Evolutionary conservation across 116 monocot species (phyloP), one percentile per base, ranked within the genome.

Genomic region (Papilionanthe hybrid): DNA sequence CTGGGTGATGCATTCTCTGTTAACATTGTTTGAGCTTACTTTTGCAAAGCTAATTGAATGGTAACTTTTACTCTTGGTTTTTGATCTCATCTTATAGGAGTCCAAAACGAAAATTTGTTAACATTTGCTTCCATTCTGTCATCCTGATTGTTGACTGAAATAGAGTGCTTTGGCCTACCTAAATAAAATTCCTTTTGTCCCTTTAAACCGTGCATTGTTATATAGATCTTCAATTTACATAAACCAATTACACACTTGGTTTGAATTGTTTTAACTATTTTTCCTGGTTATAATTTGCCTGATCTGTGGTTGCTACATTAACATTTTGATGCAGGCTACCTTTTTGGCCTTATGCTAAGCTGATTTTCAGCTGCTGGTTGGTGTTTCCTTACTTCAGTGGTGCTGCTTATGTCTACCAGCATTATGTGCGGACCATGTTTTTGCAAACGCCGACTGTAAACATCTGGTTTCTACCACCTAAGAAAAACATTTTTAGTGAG

Each of bases 301-400:
- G 69, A 32, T 17, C 28, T 30, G 11, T 69, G 32, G 32, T 5
- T 37, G 28, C 69, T 69, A 13, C 27, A 25, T 30, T 73, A 44
- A 44, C 44, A 48, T 79, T 27, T 20, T 55, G 29, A 71, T 86
- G 81, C 84, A 95, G 95, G 91, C 78, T 95, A 81, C 93, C 95
- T 13, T 91, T 95, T 63, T 93, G 93, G 95, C 83, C 88, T 29
- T 95, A 93, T 82, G 89, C 79, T 42, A 95, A 95, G 78, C 79
- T 95, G 78, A 71, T 90, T 42, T 85, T 84, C 75, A 88, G 57
- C 80, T 93, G 93, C 79, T 95, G 95, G 95, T 77, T 95, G 85
- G 93, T 95, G 18, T 79, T 95, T 42, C 95, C 95, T 60, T 88
- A 93, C 82, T 95, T 93, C 87, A 95, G 84, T 81, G 95, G 95